Conservation (phyloP, 768 basidiomycete genomes). For the Lentinus tigrinus region DNA sequence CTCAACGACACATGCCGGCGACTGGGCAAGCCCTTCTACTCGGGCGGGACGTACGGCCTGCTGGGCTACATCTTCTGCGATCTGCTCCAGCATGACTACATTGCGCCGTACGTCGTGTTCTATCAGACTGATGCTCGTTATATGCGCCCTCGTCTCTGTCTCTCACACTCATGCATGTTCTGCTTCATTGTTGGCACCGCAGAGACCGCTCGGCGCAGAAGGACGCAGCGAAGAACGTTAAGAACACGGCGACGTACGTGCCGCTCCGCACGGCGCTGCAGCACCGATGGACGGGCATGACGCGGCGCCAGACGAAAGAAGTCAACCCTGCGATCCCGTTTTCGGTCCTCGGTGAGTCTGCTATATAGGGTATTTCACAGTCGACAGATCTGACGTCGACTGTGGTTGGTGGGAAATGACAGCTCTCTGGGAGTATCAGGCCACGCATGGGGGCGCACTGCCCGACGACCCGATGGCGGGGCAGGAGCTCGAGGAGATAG, state of each 20-base stretch:
- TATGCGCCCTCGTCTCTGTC: neutral
- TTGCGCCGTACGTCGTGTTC: conserved; percentile 65
- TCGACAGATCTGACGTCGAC: neutral
- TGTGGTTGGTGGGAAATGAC: neutral
- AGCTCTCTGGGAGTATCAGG: conserved; percentile 88
- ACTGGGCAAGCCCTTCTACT: conserved; percentile 77
- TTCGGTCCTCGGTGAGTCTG: conserved; percentile 61
- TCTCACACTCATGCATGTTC: neutral
- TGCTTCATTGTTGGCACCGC: neutral
- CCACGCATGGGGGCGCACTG: conserved; percentile 50
- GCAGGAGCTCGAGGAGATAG: conserved; percentile 61
- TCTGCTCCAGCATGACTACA: conserved; percentile 81
- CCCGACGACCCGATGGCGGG: conserved; percentile 50
- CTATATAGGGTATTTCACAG: neutral
- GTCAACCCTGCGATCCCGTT: conserved; percentile 77
- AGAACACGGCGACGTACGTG: conserved; percentile 61
- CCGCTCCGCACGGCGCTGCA: conserved; percentile 61
- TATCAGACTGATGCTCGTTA: neutral
- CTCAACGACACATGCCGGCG: conserved; percentile 81
- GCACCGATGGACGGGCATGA: conserved; percentile 68
- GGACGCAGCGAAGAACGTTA: conserved; percentile 58
- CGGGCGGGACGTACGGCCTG: conserved; percentile 89
- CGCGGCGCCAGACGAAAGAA: conserved; percentile 77
- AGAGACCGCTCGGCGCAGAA: conserved; percentile 66
- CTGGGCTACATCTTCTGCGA: conserved; percentile 95